These are phyloP conservation scores for Mucor mucedo DNA, from an alignment of 371 early-diverging fungal species.

Conservation along the genomic window DNA sequence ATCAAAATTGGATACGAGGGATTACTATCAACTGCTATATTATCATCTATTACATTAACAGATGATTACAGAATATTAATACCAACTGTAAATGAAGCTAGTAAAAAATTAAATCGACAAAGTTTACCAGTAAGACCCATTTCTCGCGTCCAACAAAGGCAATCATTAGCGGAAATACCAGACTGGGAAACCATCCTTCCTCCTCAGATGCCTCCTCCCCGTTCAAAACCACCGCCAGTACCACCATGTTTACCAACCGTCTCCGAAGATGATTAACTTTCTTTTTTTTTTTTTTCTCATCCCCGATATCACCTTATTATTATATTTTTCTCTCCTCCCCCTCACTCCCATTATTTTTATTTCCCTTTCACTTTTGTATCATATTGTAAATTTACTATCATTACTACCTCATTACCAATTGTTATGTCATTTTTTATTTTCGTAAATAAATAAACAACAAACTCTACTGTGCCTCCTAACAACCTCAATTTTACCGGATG, in stretches of 20 bases:
- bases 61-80: conserved; percentile 42
- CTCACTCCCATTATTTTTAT: neutral
- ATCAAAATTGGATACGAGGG: conserved; percentile 41
- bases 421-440: neutral
- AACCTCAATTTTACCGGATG: too few species aligned
- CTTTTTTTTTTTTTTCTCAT: neutral
- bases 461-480: too few species aligned
- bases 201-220: conserved; percentile 48
- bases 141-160: conserved; percentile 41
- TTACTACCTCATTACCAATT: neutral
- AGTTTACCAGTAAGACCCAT: conserved; percentile 25
- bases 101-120: conserved; percentile 9
- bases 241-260: conserved; percentile 28
- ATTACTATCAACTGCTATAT: conserved; percentile 17
- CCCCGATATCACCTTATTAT: neutral
- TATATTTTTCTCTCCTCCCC: neutral
- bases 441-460: neutral
- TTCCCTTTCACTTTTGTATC: neutral
- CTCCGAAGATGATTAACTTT: conserved; percentile 23
- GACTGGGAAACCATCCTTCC: conserved; percentile 46
- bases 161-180: conserved; percentile 45
- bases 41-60: conserved; percentile 31
- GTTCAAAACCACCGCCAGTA: conserved; percentile 38
- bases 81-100: conserved; percentile 2
- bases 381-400: neutral